Percentiles rank a stretch among this genome's conserved stretches.
Evolutionary conservation across 2,329 filamentous ascomycete species (phyloP).

Genomic region (Claviceps cyperi): DNA sequence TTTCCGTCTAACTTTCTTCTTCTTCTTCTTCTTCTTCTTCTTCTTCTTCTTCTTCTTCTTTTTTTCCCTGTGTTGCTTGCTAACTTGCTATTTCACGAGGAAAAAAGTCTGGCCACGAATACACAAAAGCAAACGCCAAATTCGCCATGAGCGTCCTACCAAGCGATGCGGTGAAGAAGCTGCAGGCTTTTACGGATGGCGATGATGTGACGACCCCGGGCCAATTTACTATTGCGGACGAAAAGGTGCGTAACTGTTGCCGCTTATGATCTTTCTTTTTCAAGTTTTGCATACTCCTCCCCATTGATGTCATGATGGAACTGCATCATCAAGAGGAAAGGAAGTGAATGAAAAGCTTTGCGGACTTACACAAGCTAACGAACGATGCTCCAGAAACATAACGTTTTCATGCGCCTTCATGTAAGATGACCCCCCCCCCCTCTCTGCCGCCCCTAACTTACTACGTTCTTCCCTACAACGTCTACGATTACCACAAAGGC

Average conservation of each 20-base stretch:
- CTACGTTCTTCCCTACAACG: too few relatives aligned
- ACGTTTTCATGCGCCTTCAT: constrained; percentile 86
- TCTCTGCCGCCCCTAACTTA: not conserved
- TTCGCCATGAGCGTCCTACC: constrained; percentile 68
- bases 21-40: not conserved
- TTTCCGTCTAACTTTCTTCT: not conserved
- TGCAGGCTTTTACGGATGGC: constrained; percentile 60
- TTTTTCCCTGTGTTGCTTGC: not conserved
- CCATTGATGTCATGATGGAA: too few relatives aligned
- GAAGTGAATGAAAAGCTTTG: too few relatives aligned
- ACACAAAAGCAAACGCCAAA: constrained; percentile 92
- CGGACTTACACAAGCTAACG: not conserved
- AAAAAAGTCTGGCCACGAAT: constrained; percentile 77
- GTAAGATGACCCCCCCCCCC: constrained; percentile 31
- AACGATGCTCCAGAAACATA: constrained; percentile 51
- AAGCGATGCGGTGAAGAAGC: constrained; percentile 59
- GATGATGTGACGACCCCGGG: constrained; percentile 77
- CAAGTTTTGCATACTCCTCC: too few relatives aligned
- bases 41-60: not conserved
- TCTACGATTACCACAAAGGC: too few relatives aligned
- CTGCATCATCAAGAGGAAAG: too few relatives aligned
- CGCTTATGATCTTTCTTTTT: not conserved
- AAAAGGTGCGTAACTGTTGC: constrained; percentile 51
- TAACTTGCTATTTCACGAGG: not conserved
- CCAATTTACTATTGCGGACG: constrained; percentile 90